phyloP scores from a whole-genome alignment of 257 asterid genomes.

The Capsicum pubescens region DNA sequence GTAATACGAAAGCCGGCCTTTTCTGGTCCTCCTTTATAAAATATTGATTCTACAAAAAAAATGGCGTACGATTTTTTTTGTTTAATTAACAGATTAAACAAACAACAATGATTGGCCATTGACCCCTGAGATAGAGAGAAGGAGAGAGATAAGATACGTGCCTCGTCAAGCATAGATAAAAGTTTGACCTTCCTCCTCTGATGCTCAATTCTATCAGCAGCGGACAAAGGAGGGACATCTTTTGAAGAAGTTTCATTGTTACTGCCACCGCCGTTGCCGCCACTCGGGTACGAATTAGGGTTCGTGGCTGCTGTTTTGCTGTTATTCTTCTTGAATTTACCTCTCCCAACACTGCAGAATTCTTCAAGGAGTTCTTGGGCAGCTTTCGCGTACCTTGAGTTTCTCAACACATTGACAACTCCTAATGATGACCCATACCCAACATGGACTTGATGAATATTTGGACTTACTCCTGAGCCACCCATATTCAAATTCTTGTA shows the following conservation, averaged over 20 bases:
- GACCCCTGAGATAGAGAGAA: slow-evolving; percentile 30
- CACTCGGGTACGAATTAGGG: slow-evolving; percentile 50
- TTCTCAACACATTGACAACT: slow-evolving; percentile 63
- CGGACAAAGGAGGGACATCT: slow-evolving; percentile 67
- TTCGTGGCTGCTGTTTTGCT: slow-evolving; percentile 40
- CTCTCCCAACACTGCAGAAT: slow-evolving; percentile 90
- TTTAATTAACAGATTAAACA: slow-evolving; percentile 45
- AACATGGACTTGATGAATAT: slow-evolving; percentile 43
- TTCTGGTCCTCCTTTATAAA: slow-evolving; percentile 22
- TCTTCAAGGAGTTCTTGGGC: slow-evolving; percentile 89
- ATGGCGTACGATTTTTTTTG: slow-evolving; percentile 33
- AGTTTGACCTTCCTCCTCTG: slow-evolving; percentile 99
- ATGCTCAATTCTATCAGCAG: slow-evolving; percentile 90
- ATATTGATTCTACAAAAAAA: slow-evolving; percentile 34
- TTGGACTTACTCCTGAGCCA: slow-evolving; percentile 38
- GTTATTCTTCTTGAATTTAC: slow-evolving; percentile 74
- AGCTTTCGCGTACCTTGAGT: slow-evolving; percentile 74
- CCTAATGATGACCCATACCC: slow-evolving; percentile 58
- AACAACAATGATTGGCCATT: slow-evolving; percentile 52
- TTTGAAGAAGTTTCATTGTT: slow-evolving; percentile 52
- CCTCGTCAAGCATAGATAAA: slow-evolving; percentile 98
- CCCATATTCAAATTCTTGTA: slow-evolving; percentile 48
- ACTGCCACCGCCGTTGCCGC: slow-evolving; percentile 27
- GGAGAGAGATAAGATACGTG: slow-evolving; percentile 48
- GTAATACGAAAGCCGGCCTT: slow-evolving; percentile 59